Evolutionary conservation across 1,284 basidiomycete species (phyloP).

Genomic region (Tylopilus sp.): DNA sequence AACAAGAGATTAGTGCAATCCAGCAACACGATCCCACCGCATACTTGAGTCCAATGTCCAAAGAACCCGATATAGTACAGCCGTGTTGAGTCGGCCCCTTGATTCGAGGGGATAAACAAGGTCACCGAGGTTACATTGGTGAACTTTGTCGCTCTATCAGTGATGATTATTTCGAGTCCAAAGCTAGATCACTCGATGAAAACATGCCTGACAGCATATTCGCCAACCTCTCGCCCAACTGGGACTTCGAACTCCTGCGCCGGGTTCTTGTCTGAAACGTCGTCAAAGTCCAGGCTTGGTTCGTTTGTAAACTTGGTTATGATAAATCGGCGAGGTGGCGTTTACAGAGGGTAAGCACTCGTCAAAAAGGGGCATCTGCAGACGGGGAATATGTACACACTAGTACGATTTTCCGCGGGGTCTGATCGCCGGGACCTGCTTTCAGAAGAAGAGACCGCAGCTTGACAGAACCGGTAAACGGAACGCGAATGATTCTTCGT

Average conservation of each 20-base stretch:
- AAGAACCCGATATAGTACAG: conserved; percentile 78
- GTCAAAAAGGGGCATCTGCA: neutral
- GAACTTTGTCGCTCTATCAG: conserved; percentile 67
- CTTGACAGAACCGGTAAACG: conserved; percentile 77
- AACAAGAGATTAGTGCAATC: conserved; percentile 2
- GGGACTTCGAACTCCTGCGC: conserved; percentile 68
- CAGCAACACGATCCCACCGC: neutral
- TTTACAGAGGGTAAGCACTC: too few relatives aligned
- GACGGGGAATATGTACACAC: conserved; percentile 39
- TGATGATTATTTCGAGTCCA: neutral
- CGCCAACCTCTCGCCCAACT: conserved; percentile 67
- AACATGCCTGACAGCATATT: conserved; percentile 66
- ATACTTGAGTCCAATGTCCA: conserved; percentile 74
- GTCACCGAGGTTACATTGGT: conserved; percentile 69
- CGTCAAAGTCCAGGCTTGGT: conserved; percentile 70
- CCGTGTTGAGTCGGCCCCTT: conserved; percentile 65
- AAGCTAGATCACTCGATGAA: neutral
- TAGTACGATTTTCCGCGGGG: conserved; percentile 62
- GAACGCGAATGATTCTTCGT: conserved; percentile 68
- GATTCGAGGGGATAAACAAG: conserved; percentile 68
- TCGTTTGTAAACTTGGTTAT: conserved; percentile 61
- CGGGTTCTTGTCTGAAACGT: conserved; percentile 55
- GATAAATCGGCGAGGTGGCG: neutral
- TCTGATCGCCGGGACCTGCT: conserved; percentile 67
- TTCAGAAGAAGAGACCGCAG: conserved; percentile 72